phyloP scores from a whole-genome alignment of 2,329 filamentous ascomycete genomes.

The Aspergillus thermomutatus region DNA sequence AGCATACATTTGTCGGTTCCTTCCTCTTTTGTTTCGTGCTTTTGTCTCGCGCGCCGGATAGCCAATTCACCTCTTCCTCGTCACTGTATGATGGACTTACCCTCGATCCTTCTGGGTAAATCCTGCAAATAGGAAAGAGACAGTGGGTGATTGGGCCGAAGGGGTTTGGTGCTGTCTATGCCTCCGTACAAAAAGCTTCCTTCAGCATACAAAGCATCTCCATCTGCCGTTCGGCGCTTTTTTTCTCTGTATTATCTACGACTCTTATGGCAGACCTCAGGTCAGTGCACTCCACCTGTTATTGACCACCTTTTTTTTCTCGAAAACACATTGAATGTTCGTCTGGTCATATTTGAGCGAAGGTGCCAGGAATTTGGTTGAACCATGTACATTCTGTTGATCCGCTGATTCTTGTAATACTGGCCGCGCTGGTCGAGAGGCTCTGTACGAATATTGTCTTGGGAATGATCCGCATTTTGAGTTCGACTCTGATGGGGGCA shows the following conservation, averaged over 20 bases:
- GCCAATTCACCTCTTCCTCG: background rate
- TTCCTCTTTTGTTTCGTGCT: constrained; percentile 2
- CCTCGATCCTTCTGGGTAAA: background rate
- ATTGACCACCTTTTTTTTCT: background rate
- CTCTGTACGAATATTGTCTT: background rate
- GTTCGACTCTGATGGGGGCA: background rate
- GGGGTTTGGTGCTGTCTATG: background rate
- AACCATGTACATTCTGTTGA: background rate
- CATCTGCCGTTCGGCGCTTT: background rate
- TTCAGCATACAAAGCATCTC: no score
- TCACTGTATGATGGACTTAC: background rate
- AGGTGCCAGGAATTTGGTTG: background rate
- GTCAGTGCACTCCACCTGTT: background rate
- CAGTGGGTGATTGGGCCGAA: background rate
- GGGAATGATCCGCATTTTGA: background rate
- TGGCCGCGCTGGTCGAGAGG: background rate
- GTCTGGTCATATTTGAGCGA: background rate
- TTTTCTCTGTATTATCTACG: background rate
- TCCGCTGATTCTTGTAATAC: background rate
- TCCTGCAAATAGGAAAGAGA: background rate
- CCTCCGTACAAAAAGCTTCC: no score
- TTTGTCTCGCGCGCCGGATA: background rate
- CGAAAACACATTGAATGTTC: background rate
- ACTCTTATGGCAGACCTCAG: background rate
- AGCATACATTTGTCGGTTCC: background rate